Base-by-base conservation (phyloP, 2,329 filamentous ascomycete genomes). In the Pseudodiploospora longispora region DNA sequence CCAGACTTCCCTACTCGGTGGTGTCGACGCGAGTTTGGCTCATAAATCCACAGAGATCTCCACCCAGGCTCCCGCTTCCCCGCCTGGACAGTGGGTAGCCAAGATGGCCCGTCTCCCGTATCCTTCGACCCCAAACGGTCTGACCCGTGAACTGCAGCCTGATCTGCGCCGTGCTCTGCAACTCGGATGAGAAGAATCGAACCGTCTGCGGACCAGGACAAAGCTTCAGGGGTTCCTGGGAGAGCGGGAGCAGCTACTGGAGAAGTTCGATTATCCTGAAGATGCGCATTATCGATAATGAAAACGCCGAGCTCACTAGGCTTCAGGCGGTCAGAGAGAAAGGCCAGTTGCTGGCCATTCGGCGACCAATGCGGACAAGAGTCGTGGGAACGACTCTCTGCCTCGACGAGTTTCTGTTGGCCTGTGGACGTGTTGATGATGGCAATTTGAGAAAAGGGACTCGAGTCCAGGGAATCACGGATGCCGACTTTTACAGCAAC, bases 201-300 rank as follows among this genome's bases (percentile, higher is more conserved):
- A 12, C 38, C 38, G 30, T 40, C 38, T 30, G 38, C 8, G 6
- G 38, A 40, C 38, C 38, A 40, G 9, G 38, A 40, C n/a, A 40
- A 7, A 28, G 38, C 10, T 40, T 40, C 38, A 10, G 28, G 10
- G 10, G 12, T 29, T n/a, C 38, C 38, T 28, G 38, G 38, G n/a
- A 40, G 19, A 27, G 7, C n/a, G 12, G 19, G 19, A 6, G 38
- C 6, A 6, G 10, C 8, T 8, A 28, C 9, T 8, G 38, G 27
- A 28, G 28, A 34, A 9, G 12, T 12, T 9, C 12, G 8, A 9
- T 34, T 9, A 34, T 34, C 12, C 9, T 9, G 12, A 34, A 34
- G 3, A 12, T 34, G 9, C 32, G 9, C 12, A 34, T 9, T 34
- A 12, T 34, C 32, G 12, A 9, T 2, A 9, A 34, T 34, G 32